Evolutionary conservation across 2,329 filamentous ascomycete species (phyloP), one percentile per base, ranked within the genome.

Genomic region (Lachnellula hyalina): DNA sequence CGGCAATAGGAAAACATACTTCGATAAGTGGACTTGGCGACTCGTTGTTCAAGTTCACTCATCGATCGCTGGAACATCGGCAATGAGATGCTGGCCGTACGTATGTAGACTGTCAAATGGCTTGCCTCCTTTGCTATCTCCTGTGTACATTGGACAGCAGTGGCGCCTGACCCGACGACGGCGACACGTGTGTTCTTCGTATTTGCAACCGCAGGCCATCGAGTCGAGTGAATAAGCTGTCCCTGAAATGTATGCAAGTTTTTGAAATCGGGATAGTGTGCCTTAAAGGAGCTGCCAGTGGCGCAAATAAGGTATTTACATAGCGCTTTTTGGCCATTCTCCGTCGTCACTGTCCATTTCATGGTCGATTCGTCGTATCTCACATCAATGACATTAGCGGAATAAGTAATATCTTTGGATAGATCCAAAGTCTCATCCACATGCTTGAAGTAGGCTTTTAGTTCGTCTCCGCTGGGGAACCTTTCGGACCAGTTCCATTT

Each of bases 371-470:
- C 21, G 8, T 61, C 11, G 21, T 58, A 63, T 17, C 53, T n/a
- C 0, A 59, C 60, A 28, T 15, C 46, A 2, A 17, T 49, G 4
- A 64, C 58, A 4, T 54, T 55, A 2, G 32, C 60, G 5, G 59
- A 48, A 17, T 58, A 63, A 1, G 49, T 21, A 21, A 25, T 41
- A 32, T 64, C 58, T 19, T 83, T 84, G 64, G 76, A 80, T 19
- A 86, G 69, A 12, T 75, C 68, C 6, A 83, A 61, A 4, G 77
- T 73, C 54, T 78, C 77, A 52, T 83, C 82, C 17, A 83, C 76
- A 49, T 83, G 78, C 15, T 82, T 75, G 63, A 86, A 86, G 65
- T 86, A 86, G 4, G 66, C 64, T 12, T 77, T 73, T 1, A 86
- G 71, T 45, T 86, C 78, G 23, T 72, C 58, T 23, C 75, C 78